Base-by-base conservation (phyloP, 768 basidiomycete species). In the Tubosaeta sp. region DNA sequence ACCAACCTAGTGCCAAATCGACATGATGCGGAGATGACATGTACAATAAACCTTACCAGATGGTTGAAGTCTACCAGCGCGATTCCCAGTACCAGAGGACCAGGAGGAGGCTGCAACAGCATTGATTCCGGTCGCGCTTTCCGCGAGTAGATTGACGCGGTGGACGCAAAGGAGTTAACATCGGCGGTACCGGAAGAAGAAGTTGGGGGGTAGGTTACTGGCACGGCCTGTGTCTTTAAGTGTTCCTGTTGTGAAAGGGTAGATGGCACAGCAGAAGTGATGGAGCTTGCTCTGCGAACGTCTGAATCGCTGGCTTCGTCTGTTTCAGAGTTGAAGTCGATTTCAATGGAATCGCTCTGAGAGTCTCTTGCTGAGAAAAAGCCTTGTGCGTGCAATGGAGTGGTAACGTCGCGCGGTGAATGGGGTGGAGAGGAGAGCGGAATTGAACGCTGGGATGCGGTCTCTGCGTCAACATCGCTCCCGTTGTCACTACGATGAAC, bases 61-160 rank as follows among this genome's bases (percentile, higher is more conserved):
- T 96, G 94, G 66, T 96, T 94, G 66, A 96, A 96, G 64, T 96
- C 94, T 30, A 96, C 85, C n/a, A 96, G 72, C 3, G 90, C 92
- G 47, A 95, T 84, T 4, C 94, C 94, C 5, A 94, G 74, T 14
- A 95, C 76, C 19, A 94, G 71, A 7, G 83, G 83, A 9, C 73
- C 75, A 12, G 48, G 47, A 0, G 78, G 75, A 14, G 83, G 75
- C 27, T 79, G 76, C n/a, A 89, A 68, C 9, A 93, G 61, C 65
- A 89, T 71, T 4, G 87, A 89, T 62, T 93, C 90, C 8, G 90
- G 90, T 16, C 90, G 80, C 29, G 83, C 78, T 67, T 92, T 93
- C 52, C 69, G 76, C 30, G 74, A 75, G 54, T 71, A 71, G 8
- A 65, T 68, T 59, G 85, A 86, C 12, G 82, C 78, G 7, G 73